A percentile compares a stretch with the other conserved stretches of the same genome.
Evolutionary conservation across 192 early-diverging fungal species (phyloP).

Genomic region (Podila verticillata): DNA sequence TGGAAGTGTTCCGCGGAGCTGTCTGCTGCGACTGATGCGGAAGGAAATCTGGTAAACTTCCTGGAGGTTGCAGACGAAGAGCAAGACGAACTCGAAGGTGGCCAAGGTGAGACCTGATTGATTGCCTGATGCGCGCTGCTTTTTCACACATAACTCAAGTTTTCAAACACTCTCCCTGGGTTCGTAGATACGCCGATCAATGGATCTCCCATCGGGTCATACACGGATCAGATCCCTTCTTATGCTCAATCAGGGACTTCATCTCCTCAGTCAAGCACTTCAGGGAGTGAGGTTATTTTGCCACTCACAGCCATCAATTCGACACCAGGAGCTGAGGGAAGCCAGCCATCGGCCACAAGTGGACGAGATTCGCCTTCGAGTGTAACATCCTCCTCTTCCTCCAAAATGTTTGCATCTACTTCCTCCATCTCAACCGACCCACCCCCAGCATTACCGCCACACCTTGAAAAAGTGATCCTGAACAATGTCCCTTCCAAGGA

Average conservation of each 20-base stretch:
- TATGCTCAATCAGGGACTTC: slow-evolving; percentile 31
- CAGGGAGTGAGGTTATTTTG: slow-evolving; percentile 23
- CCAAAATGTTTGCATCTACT: slow-evolving; percentile 16
- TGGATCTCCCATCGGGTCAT: slow-evolving; percentile 41
- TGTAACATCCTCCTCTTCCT: slow-evolving; percentile 9
- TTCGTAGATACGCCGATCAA: slow-evolving; percentile 36
- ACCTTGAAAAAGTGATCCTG: slow-evolving; percentile 91
- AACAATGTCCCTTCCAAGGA: slow-evolving; percentile 79
- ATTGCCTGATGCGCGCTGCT: background rate
- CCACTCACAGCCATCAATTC: slow-evolving; percentile 47
- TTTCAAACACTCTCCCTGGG: too few relatives aligned
- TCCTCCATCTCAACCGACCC: slow-evolving; percentile 56
- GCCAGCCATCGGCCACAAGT: slow-evolving; percentile 17
- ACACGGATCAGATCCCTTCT: slow-evolving; percentile 37
- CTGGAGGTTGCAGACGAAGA: slow-evolving; percentile 84
- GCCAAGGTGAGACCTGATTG: slow-evolving; percentile 19
- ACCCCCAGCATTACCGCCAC: slow-evolving; percentile 90
- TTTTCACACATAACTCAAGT: background rate
- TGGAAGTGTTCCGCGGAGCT: slow-evolving; percentile 96
- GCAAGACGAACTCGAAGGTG: slow-evolving; percentile 64
- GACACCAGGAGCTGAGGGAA: slow-evolving; percentile 40
- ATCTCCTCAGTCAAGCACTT: slow-evolving; percentile 54
- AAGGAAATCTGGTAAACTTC: slow-evolving; percentile 97
- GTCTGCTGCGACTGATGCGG: slow-evolving; percentile 89
- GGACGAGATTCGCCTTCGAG: slow-evolving; percentile 50